Evolutionary conservation across 306 rosid species (phyloP).

Genomic region (Arachis stenosperma): DNA sequence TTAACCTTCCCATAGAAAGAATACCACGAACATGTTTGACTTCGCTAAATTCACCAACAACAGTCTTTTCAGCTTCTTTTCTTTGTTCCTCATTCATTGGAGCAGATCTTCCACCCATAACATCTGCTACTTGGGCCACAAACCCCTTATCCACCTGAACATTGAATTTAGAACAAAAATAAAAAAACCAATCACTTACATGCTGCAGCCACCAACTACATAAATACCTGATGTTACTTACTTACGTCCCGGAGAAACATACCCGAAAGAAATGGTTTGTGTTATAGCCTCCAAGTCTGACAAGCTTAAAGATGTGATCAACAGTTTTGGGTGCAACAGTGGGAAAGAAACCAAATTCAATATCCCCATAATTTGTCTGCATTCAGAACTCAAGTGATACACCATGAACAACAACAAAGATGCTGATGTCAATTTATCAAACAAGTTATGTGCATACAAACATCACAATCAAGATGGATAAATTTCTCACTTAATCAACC

Average conservation of each 20-base stretch:
- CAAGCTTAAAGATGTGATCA: conserved; percentile 91
- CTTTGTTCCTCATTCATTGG: conserved; percentile 88
- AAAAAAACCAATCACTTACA: conserved; percentile 36
- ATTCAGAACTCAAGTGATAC: conserved; percentile 31
- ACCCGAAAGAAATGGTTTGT: conserved; percentile 96
- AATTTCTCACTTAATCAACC: conserved; percentile 16
- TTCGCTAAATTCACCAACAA: conserved; percentile 82
- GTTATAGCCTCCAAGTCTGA: conserved; percentile 88
- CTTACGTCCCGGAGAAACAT: conserved; percentile 39
- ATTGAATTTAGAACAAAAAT: conserved; percentile 27
- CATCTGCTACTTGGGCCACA: conserved; percentile 97
- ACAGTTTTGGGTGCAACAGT: conserved; percentile 89
- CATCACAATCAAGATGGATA: conserved; percentile 18
- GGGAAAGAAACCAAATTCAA: conserved; percentile 94
- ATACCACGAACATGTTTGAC: conserved; percentile 94
- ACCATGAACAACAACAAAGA: not conserved
- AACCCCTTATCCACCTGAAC: conserved; percentile 88
- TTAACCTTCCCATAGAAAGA: conserved; percentile 98
- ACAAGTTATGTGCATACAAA: conserved; percentile 12
- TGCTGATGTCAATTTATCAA: conserved; percentile 10
- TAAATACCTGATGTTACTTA: conserved; percentile 1
- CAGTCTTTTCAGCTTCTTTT: conserved; percentile 65
- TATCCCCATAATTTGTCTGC: conserved; percentile 92
- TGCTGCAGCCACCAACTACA: conserved; percentile 16
- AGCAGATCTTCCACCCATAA: conserved; percentile 69